Conservation (phyloP, 345 rosid genomes). For the Lepidium aucheri region DNA sequence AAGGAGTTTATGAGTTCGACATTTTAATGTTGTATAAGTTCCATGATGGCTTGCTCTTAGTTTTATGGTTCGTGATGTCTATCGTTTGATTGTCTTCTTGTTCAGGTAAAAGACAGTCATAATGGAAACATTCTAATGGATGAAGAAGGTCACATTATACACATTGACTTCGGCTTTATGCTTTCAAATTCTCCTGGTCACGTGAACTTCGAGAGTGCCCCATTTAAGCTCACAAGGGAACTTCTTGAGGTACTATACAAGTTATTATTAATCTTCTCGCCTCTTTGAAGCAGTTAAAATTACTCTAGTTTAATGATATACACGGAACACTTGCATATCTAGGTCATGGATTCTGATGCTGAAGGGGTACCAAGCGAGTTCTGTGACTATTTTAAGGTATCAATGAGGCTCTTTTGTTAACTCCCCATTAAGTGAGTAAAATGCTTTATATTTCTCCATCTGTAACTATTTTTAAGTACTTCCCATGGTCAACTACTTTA, state of each 20-base stretch:
- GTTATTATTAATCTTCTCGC: neutral
- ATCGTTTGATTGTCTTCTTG: too few relatives aligned
- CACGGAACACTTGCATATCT: neutral
- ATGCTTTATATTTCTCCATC: neutral
- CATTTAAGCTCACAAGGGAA: constrained; percentile 95
- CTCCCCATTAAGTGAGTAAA: neutral
- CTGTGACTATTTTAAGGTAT: constrained; percentile 96
- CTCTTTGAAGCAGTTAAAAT: neutral
- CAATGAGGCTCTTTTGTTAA: neutral
- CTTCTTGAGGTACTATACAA: constrained; percentile 73
- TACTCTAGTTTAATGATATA: neutral
- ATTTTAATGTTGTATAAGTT: too few relatives aligned
- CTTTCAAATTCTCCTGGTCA: too few relatives aligned
- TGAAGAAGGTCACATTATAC: too few relatives aligned
- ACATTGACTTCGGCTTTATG: too few relatives aligned
- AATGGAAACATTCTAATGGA: too few relatives aligned
- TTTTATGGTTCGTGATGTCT: too few relatives aligned
- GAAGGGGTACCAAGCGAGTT: constrained; percentile 98
- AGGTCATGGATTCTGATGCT: constrained; percentile 99
- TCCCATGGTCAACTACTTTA: constrained; percentile 19
- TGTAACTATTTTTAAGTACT: neutral
- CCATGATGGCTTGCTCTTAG: too few relatives aligned
- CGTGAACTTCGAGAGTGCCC: constrained; percentile 88
- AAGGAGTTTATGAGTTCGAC: too few relatives aligned
- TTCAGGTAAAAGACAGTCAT: too few relatives aligned